phyloP scores from a whole-genome alignment of 2,329 filamentous ascomycete species.

The Aspergillus nomiae region DNA sequence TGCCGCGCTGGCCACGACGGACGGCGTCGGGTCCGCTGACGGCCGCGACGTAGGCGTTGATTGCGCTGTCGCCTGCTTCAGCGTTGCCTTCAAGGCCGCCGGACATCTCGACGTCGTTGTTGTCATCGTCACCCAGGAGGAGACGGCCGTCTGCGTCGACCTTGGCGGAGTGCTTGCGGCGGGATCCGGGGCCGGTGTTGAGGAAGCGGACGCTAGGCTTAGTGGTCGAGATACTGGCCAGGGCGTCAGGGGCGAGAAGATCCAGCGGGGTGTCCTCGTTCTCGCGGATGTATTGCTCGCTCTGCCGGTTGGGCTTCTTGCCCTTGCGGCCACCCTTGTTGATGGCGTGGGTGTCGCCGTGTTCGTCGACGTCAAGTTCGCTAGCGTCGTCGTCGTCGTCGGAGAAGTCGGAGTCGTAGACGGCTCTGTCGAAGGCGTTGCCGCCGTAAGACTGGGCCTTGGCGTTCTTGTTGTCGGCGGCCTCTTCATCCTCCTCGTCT shows the following conservation, averaged over 20 bases:
- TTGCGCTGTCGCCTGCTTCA: slow-evolving; percentile 35
- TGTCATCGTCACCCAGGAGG: slow-evolving; percentile 40
- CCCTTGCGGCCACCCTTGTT: slow-evolving; percentile 51
- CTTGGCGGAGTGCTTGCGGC: slow-evolving; percentile 44
- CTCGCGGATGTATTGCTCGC: slow-evolving; percentile 81
- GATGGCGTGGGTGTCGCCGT: slow-evolving; percentile 34
- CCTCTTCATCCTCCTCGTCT: slow-evolving; percentile 55
- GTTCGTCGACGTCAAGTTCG: slow-evolving; percentile 44
- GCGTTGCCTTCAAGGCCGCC: slow-evolving; percentile 44
- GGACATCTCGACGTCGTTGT: slow-evolving; percentile 46
- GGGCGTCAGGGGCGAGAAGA: slow-evolving; percentile 81
- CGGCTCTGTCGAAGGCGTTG: slow-evolving; percentile 28
- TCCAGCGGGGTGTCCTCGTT: slow-evolving; percentile 94
- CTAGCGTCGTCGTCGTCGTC: slow-evolving; percentile 67
- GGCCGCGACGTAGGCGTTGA: slow-evolving; percentile 64
- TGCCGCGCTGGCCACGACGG: slow-evolving; percentile 60
- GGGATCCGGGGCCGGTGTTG: slow-evolving; percentile 39
- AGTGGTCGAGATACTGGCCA: slow-evolving; percentile 91
- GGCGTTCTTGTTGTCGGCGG: slow-evolving; percentile 46
- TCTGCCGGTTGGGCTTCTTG: slow-evolving; percentile 49
- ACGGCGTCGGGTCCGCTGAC: slow-evolving; percentile 62
- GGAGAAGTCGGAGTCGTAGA: slow-evolving; percentile 89
- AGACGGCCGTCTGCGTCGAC: slow-evolving; percentile 49
- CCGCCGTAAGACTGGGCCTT: slow-evolving; percentile 34
- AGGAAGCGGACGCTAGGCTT: slow-evolving; percentile 64